phyloP scores from a whole-genome alignment of 2,329 filamentous ascomycete species.

The Calonectria fujianensis region DNA sequence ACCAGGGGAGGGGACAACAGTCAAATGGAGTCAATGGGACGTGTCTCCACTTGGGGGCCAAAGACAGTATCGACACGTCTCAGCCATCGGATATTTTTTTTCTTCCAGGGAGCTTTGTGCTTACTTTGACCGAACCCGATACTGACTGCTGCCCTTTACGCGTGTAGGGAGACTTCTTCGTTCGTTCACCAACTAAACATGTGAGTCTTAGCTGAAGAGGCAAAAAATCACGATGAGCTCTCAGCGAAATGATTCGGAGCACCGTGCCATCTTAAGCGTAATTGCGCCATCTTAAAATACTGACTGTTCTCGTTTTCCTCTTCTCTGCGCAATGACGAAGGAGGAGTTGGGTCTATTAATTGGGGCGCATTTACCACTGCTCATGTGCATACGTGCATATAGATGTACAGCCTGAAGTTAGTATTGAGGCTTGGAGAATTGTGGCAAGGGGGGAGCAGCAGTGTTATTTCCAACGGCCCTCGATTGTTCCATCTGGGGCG shows the following conservation, averaged over 20 bases:
- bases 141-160: conserved; percentile 1
- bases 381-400: conserved; percentile 3
- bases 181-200: not conserved
- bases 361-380: conserved; percentile 15
- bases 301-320: not conserved
- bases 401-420: not conserved
- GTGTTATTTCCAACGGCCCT: not conserved
- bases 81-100: conserved; percentile 24
- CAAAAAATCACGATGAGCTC: not conserved
- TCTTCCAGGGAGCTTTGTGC: not conserved
- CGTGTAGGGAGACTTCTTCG: not conserved
- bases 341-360: not conserved
- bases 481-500: not conserved
- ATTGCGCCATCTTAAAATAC: not conserved
- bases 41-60: conserved; percentile 17
- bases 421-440: not conserved
- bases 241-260: not conserved
- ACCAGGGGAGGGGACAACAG: conserved; percentile 12
- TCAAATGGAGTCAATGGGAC: not conserved
- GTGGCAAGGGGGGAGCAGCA: not conserved
- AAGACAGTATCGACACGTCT: conserved; percentile 17
- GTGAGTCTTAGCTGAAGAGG: not conserved
- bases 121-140: not conserved
- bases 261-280: not conserved
- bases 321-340: conserved; percentile 1